Evolutionary conservation across 371 early-diverging fungal species (phyloP).

Genomic region (Zychaea mexicana): DNA sequence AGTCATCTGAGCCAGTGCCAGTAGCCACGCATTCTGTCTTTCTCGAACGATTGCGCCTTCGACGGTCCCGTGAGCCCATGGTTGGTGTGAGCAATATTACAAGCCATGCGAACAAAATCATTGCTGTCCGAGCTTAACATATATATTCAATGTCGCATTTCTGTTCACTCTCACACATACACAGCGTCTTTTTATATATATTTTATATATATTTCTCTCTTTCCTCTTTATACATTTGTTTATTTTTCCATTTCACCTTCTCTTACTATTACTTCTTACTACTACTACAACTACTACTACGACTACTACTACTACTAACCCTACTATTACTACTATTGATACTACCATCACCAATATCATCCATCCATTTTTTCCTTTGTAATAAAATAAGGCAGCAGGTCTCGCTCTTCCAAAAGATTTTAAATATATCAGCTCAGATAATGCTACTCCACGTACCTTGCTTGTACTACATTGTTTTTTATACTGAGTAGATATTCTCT

Average conservation of each 20-base stretch:
- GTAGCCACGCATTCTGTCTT: not conserved
- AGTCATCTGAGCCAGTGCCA: not conserved
- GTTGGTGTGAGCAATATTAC: not conserved
- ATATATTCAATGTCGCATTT: not conserved
- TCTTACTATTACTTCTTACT: too few species aligned
- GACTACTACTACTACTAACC: too few species aligned
- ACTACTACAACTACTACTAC: too few species aligned
- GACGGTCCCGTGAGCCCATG: constrained; percentile 2
- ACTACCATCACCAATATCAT: too few species aligned
- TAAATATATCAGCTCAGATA: too few species aligned
- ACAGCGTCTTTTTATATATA: too few species aligned
- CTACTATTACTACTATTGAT: too few species aligned
- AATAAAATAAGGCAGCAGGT: not conserved
- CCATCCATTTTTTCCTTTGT: not conserved
- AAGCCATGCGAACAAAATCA: not conserved
- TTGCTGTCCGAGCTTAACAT: not conserved
- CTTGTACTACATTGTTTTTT: not conserved
- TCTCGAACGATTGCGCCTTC: not conserved
- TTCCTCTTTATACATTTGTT: not conserved
- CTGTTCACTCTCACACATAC: not conserved
- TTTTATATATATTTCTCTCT: not conserved
- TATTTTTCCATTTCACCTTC: not conserved
- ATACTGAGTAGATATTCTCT: not conserved
- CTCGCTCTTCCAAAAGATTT: not conserved
- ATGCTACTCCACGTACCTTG: too few species aligned